A percentile compares a stretch with the other conserved stretches of the same genome.
These are phyloP conservation scores for Cryptosporidium viatorum DNA, from an alignment of 169 alveolate genomes.

Conservation along the genomic window DNA sequence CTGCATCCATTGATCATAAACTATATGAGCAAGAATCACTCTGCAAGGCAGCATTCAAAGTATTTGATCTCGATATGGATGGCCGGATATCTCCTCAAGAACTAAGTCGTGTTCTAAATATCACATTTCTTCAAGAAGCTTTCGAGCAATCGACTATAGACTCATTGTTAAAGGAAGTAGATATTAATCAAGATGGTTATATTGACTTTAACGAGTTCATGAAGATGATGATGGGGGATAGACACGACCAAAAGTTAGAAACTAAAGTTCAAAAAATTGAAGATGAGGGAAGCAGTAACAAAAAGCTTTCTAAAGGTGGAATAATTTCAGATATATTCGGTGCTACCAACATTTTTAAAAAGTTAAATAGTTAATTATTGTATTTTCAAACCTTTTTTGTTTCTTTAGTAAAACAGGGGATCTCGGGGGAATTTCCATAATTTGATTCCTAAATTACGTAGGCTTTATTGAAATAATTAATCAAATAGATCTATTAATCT, in stretches of 20 bases:
- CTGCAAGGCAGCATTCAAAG: slow-evolving; percentile 91
- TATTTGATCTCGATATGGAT: slow-evolving; percentile 91
- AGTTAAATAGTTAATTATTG: background rate
- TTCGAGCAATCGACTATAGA: slow-evolving; percentile 81
- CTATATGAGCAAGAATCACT: slow-evolving; percentile 86
- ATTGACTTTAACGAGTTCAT: slow-evolving; percentile 82
- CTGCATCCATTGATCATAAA: slow-evolving; percentile 92
- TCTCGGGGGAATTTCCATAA: background rate
- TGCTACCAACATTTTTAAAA: slow-evolving; percentile 28
- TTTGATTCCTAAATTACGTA: background rate
- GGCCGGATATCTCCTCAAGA: slow-evolving; percentile 90
- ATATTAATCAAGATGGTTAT: slow-evolving; percentile 83
- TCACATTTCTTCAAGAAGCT: slow-evolving; percentile 81
- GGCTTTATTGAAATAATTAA: background rate
- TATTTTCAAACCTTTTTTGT: background rate
- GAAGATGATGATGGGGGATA: slow-evolving; percentile 77
- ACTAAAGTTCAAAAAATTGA: slow-evolving; percentile 16
- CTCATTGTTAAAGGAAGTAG: slow-evolving; percentile 84
- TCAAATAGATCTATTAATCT: background rate
- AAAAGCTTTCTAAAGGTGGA: slow-evolving; percentile 9
- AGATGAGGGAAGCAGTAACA: background rate
- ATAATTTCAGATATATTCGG: slow-evolving; percentile 54
- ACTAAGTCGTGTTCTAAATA: slow-evolving; percentile 79
- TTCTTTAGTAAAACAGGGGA: background rate
- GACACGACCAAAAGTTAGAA: background rate